These are phyloP conservation scores for Coix lacrymajobi DNA, from an alignment of 176 grass and related monocot genomes.

Conservation along the genomic window DNA sequence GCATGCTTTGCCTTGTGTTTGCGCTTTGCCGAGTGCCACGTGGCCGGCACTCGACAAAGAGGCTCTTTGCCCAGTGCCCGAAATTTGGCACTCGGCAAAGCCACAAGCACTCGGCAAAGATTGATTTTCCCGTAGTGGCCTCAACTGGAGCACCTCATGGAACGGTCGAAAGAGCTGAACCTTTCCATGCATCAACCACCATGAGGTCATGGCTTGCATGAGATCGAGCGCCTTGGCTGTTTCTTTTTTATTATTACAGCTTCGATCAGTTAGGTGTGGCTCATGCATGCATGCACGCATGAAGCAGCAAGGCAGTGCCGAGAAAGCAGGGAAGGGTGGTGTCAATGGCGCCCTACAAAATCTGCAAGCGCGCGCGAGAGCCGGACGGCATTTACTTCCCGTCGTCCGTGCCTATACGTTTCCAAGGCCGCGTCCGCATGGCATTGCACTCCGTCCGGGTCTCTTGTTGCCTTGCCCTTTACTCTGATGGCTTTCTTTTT, in stretches of 20 bases:
- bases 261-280: slow-evolving; percentile 23
- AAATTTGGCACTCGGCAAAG: too few species aligned
- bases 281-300: not conserved
- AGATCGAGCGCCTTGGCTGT: not conserved
- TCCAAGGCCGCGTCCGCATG: slow-evolving; percentile 33
- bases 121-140: too few species aligned
- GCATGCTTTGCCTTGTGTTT: too few species aligned
- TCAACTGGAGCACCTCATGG: slow-evolving; percentile 8
- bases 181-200: slow-evolving; percentile 18
- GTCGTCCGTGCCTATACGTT: slow-evolving; percentile 21
- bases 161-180: slow-evolving; percentile 10
- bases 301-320: slow-evolving; percentile 2
- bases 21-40: too few species aligned
- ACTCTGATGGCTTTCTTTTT: not conserved
- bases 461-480: slow-evolving; percentile 33
- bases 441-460: not conserved
- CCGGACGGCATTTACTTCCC: slow-evolving; percentile 23
- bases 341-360: slow-evolving; percentile 24
- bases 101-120: too few species aligned
- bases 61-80: too few species aligned
- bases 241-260: not conserved
- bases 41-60: too few species aligned
- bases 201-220: slow-evolving; percentile 45
- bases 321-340: not conserved
- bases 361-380: slow-evolving; percentile 23